Evolutionary conservation across 2,329 filamentous ascomycete genomes (phyloP).

Genomic region (Penicillium sp.): DNA sequence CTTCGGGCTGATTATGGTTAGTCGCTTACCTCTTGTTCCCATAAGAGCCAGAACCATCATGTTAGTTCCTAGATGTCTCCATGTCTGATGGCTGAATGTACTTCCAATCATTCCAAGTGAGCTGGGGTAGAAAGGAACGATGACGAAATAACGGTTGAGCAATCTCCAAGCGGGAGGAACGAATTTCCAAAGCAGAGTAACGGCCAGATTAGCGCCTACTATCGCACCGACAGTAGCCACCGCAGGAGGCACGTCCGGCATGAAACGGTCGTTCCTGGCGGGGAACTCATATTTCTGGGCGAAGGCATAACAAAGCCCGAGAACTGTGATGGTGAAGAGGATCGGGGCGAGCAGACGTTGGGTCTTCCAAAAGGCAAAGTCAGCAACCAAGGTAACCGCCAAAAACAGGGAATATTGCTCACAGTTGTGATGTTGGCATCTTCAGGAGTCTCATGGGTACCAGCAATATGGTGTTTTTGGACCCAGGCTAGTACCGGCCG

Average conservation of each 20-base stretch:
- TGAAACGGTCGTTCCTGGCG: conserved; percentile 49
- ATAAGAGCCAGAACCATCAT: conserved; percentile 57
- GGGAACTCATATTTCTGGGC: conserved; percentile 53
- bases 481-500: conserved; percentile 45
- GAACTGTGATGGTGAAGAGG: conserved; percentile 38
- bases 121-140: conserved; percentile 54
- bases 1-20: background rate
- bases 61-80: conserved; percentile 55
- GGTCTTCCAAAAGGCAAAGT: conserved; percentile 27
- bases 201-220: conserved; percentile 50
- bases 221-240: conserved; percentile 54
- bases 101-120: conserved; percentile 55
- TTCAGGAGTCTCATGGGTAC: conserved; percentile 36
- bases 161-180: conserved; percentile 55
- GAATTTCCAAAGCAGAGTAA: conserved; percentile 56
- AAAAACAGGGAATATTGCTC: conserved; percentile 6
- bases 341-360: conserved; percentile 51
- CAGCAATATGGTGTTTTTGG: conserved; percentile 44
- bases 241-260: conserved; percentile 52
- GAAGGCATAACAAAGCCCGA: conserved; percentile 47
- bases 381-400: background rate
- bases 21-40: conserved; percentile 48
- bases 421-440: conserved; percentile 39
- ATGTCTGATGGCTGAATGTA: conserved; percentile 58
- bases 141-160: conserved; percentile 59